These are phyloP conservation scores for Tolypocladium ovalisporum DNA, from an alignment of 2,329 filamentous ascomycete genomes.

Conservation along the genomic window DNA sequence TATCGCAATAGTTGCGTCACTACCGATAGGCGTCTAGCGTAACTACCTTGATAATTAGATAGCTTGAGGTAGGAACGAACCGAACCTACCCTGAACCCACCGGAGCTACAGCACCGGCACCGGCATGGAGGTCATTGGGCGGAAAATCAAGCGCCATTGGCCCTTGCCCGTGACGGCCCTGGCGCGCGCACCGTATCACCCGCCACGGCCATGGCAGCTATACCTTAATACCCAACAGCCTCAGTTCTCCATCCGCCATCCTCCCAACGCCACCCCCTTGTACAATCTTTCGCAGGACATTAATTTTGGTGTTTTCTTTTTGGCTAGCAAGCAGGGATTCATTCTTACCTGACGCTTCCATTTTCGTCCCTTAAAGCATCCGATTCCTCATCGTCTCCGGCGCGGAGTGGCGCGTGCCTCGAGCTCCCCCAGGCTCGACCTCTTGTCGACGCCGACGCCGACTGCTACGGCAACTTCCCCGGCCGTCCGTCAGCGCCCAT, in stretches of 20 bases:
- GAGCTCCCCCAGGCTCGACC: neutral
- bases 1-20: neutral
- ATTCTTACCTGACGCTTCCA: neutral
- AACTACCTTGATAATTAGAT: too few species aligned
- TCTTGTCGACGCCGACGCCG: neutral
- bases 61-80: too few species aligned
- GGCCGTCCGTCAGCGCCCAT: slow-evolving; percentile 23
- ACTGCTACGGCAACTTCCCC: neutral
- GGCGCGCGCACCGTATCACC: neutral
- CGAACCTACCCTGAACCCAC: neutral
- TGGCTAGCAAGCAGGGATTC: neutral
- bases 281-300: neutral
- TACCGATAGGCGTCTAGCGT: neutral
- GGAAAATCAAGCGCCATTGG: neutral
- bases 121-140: neutral
- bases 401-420: neutral
- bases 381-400: neutral
- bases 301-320: neutral
- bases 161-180: slow-evolving; percentile 1
- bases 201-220: neutral
- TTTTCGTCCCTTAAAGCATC: neutral
- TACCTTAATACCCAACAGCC: neutral
- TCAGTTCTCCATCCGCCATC: neutral
- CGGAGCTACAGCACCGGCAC: neutral
- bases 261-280: neutral